Base-by-base conservation (phyloP, 306 rosid species). In the Erythrophleum fordii region DNA sequence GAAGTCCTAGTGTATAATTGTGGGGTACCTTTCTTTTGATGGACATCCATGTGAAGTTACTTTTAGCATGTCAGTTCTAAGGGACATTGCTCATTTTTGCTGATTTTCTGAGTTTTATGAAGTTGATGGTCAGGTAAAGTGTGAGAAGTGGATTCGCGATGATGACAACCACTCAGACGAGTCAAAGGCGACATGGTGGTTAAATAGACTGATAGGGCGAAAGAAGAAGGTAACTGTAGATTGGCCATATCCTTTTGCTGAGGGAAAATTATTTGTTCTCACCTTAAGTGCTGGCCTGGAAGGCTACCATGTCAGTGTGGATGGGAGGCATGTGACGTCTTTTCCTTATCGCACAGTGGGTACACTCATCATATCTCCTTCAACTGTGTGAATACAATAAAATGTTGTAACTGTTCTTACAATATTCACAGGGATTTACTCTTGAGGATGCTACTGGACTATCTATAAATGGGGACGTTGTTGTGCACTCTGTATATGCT, bases 401-500 rank as follows among this genome's bases (percentile, higher is more conserved):
- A 61, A 18, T 64, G 42, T 83, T 59, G 66, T 66, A 20, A 28
- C 35, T 23, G 13, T 37, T 46, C 64, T 37, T 60, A 39, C 25
- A 45, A 53, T 60, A 20, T 80, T 80, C 73, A n/a, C 87, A 95
- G 99, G 99, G 99, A 72, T 93, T 93, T 88, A 92, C 94, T 82
- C 94, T 95, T 28, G 99, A 95, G 79, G 99, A 95, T 77, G 96
- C 99, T 58, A 95, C 99, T 17, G 99, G 99, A 69, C 86, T 93
- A 64, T 90, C 76, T 51, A 84, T 95, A 68, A 91, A 90, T 53
- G 99, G 99, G 23, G 99, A 90, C 10, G 79, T 95, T 53, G 98
- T 93, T 71, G 96, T 95, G 88, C 91, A 90, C 68, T 90, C 95
- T 53, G 80, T 95, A 61, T 89, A 84, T 77, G 93, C 96, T 45